Evolutionary conservation across 164 flowering plant genomes (phyloP).

Genomic region (Buxus sempervirens): DNA sequence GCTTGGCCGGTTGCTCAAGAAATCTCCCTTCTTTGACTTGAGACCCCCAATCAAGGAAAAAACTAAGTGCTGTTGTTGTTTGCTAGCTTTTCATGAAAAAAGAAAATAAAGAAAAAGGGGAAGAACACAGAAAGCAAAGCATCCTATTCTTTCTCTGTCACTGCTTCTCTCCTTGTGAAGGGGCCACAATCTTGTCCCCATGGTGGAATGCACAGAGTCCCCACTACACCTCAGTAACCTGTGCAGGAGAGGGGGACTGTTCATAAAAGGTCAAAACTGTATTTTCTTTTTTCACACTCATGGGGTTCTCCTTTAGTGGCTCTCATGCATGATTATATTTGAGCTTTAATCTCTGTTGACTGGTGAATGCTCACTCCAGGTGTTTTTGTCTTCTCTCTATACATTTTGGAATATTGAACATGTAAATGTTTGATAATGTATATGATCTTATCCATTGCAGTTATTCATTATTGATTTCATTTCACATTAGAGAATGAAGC

Average conservation of each 20-base stretch:
- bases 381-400: too few relatives aligned
- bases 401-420: too few relatives aligned
- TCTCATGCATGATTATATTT: not conserved
- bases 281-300: conserved; percentile 14
- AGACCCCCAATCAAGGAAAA: conserved; percentile 22
- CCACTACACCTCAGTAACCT: conserved; percentile 16
- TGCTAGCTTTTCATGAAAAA: conserved; percentile 11
- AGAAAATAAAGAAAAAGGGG: not conserved
- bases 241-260: conserved; percentile 13
- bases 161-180: conserved; percentile 23
- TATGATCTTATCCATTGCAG: too few relatives aligned
- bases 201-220: conserved; percentile 39
- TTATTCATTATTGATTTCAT: too few relatives aligned
- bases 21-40: conserved; percentile 50
- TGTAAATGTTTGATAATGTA: too few relatives aligned
- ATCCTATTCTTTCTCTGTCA: conserved; percentile 33
- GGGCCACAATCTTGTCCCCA: conserved; percentile 32
- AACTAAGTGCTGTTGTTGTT: conserved; percentile 13
- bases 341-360: not conserved
- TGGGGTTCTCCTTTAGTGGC: not conserved
- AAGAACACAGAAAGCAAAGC: conserved; percentile 32
- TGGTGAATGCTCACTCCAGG: too few relatives aligned
- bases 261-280: conserved; percentile 20
- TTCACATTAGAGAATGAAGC: too few relatives aligned
- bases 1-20: conserved; percentile 35